A percentile compares a stretch with the other conserved stretches of the same genome.
These are phyloP conservation scores for Pseudogymnoascus pannorum DNA, from an alignment of 2,329 filamentous ascomycete genomes.

Conservation along the genomic window DNA sequence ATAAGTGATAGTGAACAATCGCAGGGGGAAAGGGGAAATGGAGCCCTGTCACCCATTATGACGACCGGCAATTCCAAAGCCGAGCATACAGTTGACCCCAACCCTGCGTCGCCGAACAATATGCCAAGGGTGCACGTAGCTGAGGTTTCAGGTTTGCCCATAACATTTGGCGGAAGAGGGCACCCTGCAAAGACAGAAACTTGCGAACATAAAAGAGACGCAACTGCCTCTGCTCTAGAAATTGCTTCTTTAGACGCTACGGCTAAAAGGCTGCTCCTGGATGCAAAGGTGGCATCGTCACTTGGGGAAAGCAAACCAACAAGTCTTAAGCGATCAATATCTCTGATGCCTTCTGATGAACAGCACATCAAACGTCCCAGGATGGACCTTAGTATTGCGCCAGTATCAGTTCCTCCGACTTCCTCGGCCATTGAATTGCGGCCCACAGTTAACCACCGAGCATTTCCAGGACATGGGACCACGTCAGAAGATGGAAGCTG, in stretches of 20 bases:
- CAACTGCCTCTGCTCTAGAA: not conserved
- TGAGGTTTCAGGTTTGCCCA: not conserved
- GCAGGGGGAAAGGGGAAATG: slow-evolving; percentile 14
- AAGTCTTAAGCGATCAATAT: not conserved
- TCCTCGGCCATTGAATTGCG: not conserved
- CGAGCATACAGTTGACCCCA: not conserved
- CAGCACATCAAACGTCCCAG: not conserved
- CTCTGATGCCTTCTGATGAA: not conserved
- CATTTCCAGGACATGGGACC: not conserved
- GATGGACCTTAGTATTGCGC: not conserved
- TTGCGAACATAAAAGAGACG: not conserved
- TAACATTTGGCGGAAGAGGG: not conserved
- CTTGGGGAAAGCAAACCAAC: not conserved
- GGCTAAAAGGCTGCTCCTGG: not conserved
- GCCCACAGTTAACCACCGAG: too few relatives aligned
- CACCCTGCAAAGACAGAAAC: not conserved
- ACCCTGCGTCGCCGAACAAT: not conserved
- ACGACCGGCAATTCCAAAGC: not conserved
- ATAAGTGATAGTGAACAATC: slow-evolving; percentile 28
- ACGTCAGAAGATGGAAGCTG: not conserved
- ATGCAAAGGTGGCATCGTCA: not conserved
- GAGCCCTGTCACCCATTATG: not conserved
- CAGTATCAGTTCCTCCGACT: not conserved
- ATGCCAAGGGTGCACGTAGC: not conserved
- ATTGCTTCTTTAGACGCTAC: not conserved